Conservation (phyloP, 2,329 filamentous ascomycete species). For the Fusarium tjaetaba region DNA sequence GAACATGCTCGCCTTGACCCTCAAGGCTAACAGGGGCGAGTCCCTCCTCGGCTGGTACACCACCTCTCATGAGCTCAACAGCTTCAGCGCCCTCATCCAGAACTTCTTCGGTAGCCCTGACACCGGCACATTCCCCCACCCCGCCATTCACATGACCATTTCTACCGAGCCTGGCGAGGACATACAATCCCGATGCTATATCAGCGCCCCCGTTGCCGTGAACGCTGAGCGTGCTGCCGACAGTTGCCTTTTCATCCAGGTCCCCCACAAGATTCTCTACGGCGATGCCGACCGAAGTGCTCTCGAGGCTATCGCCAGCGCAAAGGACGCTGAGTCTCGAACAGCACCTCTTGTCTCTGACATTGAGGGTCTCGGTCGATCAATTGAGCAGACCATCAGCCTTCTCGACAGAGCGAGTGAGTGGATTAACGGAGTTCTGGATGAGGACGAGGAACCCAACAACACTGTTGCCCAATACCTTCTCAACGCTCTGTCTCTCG, state of each 20-base stretch:
- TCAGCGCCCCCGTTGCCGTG: slow-evolving; percentile 93
- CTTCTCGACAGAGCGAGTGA: slow-evolving; percentile 91
- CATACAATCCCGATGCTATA: slow-evolving; percentile 92
- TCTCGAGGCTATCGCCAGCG: slow-evolving; percentile 84
- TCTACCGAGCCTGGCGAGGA: slow-evolving; percentile 88
- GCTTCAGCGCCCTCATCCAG: slow-evolving; percentile 95
- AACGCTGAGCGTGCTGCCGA: slow-evolving; percentile 95
- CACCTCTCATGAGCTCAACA: slow-evolving; percentile 95
- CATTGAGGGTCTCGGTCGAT: slow-evolving; percentile 87
- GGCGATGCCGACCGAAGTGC: slow-evolving; percentile 74
- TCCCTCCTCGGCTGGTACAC: slow-evolving; percentile 98
- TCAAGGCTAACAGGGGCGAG: slow-evolving; percentile 94
- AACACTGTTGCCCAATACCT: slow-evolving; percentile 94
- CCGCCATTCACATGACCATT: slow-evolving; percentile 96
- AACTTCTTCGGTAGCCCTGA: slow-evolving; percentile 99
- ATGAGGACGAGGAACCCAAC: slow-evolving; percentile 90
- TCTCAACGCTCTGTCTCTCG: slow-evolving; percentile 90
- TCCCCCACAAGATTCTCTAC: slow-evolving; percentile 94
- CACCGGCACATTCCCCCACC: slow-evolving; percentile 96
- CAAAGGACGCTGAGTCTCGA: slow-evolving; percentile 81
- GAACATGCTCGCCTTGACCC: slow-evolving; percentile 95
- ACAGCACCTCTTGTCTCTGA: slow-evolving; percentile 81
- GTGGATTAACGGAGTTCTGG: slow-evolving; percentile 92
- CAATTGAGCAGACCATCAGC: slow-evolving; percentile 86
- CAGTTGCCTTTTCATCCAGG: slow-evolving; percentile 96